These are phyloP conservation scores for Pseudisothecium myosuroides DNA, from an alignment of 225 moss, liverwort and hornwort species.

Conservation along the genomic window DNA sequence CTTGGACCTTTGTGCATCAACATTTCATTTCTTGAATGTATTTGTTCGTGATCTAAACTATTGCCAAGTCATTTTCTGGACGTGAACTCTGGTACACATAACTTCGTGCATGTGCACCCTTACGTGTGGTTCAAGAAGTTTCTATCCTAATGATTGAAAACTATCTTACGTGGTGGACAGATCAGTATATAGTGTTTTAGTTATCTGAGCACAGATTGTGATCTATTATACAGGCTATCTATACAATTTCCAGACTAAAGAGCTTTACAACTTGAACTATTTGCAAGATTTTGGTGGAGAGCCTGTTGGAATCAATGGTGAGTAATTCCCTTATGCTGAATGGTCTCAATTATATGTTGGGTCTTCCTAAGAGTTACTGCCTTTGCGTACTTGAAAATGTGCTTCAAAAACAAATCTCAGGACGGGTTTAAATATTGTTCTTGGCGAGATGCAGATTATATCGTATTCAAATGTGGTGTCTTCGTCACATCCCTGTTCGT, in stretches of 20 bases:
- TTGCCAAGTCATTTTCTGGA: background rate
- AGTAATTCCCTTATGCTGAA: background rate
- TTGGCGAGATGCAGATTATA: constrained; percentile 60
- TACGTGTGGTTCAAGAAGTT: background rate
- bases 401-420: background rate
- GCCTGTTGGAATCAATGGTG: constrained; percentile 76
- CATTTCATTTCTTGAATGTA: background rate
- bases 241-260: constrained; percentile 97
- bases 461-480: constrained; percentile 96
- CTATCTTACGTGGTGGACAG: background rate
- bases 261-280: constrained; percentile 95
- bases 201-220: background rate
- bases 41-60: background rate
- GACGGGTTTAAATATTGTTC: background rate
- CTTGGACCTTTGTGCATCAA: background rate
- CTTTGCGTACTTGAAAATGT: background rate
- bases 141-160: background rate
- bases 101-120: background rate
- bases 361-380: background rate
- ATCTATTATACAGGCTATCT: constrained; percentile 53
- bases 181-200: background rate
- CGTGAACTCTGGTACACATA: background rate
- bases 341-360: background rate
- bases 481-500: constrained; percentile 95
- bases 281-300: constrained; percentile 76